Conservation (phyloP, 2,329 filamentous ascomycete species). For the Fusarium sublunatum region DNA sequence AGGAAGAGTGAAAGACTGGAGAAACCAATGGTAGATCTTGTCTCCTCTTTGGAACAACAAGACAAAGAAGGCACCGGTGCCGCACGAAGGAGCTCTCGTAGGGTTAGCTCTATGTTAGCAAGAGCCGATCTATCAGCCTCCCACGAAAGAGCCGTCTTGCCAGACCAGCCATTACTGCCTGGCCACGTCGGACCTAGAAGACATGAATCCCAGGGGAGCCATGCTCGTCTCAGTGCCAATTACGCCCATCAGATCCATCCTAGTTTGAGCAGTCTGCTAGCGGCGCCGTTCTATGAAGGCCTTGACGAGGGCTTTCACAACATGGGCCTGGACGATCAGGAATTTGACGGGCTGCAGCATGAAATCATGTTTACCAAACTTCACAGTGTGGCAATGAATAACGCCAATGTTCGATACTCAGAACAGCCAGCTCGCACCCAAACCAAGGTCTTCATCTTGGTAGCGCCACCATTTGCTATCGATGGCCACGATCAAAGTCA, state of each 20-base stretch:
- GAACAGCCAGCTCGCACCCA: conserved; percentile 64
- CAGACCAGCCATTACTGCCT: conserved; percentile 67
- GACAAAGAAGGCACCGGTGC: conserved; percentile 67
- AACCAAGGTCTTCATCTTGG: conserved; percentile 74
- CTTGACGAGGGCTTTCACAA: conserved; percentile 78
- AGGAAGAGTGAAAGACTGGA: conserved; percentile 65
- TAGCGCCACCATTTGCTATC: conserved; percentile 66
- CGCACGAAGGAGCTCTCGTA: conserved; percentile 72
- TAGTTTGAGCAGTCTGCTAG: conserved; percentile 71
- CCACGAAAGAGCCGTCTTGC: conserved; percentile 83
- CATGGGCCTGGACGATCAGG: conserved; percentile 78
- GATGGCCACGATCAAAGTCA: conserved; percentile 66
- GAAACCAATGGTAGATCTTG: conserved; percentile 71
- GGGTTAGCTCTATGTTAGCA: conserved; percentile 91
- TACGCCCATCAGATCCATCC: conserved; percentile 60
- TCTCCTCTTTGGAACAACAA: conserved; percentile 74
- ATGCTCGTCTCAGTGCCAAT: conserved; percentile 54
- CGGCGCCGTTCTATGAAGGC: conserved; percentile 75
- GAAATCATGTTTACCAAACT: conserved; percentile 80
- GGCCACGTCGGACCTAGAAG: conserved; percentile 64
- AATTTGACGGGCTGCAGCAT: conserved; percentile 75
- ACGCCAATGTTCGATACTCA: conserved; percentile 70
- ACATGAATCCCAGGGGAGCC: conserved; percentile 74
- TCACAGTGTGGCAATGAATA: conserved; percentile 72
- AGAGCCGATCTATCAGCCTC: conserved; percentile 87